Base-by-base conservation (phyloP, 148 eudicot species). In the Tetragonia tetragonoides region DNA sequence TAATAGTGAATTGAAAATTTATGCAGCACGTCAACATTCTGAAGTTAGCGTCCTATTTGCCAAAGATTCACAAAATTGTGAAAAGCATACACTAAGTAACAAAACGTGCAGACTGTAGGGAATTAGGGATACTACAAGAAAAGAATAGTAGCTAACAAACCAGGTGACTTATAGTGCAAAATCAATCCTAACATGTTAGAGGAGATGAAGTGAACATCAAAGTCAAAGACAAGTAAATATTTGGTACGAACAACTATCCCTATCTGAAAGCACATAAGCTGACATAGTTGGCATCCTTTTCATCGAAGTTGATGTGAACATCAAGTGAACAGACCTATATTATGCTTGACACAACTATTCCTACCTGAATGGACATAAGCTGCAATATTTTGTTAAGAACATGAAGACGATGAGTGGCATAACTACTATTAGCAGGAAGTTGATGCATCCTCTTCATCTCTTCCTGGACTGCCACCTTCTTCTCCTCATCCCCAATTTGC, bases 181-280 rank as follows among this genome's bases (percentile, higher is more conserved):
- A 61, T 63, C 53, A 51, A 14, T 15, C 20, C 54, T 15, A 16
- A 28, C 37, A 54, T 75, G 17, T 21, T 24, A n/a, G n/a, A 49
- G 76, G 65, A 40, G 53, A 4, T 6, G 15, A 69, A 17, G 69
- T 41, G 24, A 24, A 28, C 67, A 62, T 38, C 37, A 21, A 44
- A 47, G 17, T 59, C 7, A 46, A 0, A 46, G 34, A 46, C 49
- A 46, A 46, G 64, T 21, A 67, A 12, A 5, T 37, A 16, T 24
- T 44, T 47, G 23, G 75, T 4, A 54, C 20, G 47, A 12, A 7
- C 56, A 42, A 81, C 23, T 54, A 34, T n/a, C 7, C 41, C 42
- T 69, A 94, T 97, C 98, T 92, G 86, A 68, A 89, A 62, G 24
- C 92, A 88, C 81, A 94, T 72, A 72, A 94, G 98, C 65, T 92